These are phyloP conservation scores for Omphalotus guepiniiformis DNA, from an alignment of 768 basidiomycete species.

Conservation along the genomic window DNA sequence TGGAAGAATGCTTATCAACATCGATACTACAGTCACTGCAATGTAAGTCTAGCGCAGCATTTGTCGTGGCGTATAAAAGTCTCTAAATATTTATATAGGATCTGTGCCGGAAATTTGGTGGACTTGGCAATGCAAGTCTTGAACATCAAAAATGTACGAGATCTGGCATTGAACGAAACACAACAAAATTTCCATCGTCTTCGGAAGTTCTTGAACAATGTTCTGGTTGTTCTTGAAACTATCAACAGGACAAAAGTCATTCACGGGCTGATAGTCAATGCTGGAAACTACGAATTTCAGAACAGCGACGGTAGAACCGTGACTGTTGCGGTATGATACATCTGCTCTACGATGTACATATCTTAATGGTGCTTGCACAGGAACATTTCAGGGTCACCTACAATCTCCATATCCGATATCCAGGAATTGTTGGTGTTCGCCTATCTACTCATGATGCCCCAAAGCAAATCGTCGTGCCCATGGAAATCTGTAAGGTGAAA, in stretches of 20 bases:
- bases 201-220: conserved; percentile 33
- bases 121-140: conserved; percentile 29
- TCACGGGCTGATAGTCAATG: conserved; percentile 29
- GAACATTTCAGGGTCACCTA: conserved; percentile 35
- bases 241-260: conserved; percentile 30
- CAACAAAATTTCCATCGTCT: conserved; percentile 26
- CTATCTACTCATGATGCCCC: conserved; percentile 22
- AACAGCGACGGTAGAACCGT: conserved; percentile 28
- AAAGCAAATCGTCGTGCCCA: conserved; percentile 38
- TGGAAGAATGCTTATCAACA: conserved; percentile 36
- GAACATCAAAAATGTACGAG: conserved; percentile 20
- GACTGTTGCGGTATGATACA: conserved; percentile 34
- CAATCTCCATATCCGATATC: conserved; percentile 27
- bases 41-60: conserved; percentile 40
- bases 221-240: conserved; percentile 28
- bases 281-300: conserved; percentile 35
- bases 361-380: conserved; percentile 23
- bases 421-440: conserved; percentile 35
- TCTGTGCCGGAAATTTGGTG: conserved; percentile 27
- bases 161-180: conserved; percentile 22
- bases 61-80: too few species aligned
- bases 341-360: background rate
- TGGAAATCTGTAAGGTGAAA: conserved; percentile 42
- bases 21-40: conserved; percentile 43
- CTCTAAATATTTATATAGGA: too few species aligned